Percentiles rank a stretch among this genome's conserved stretches.
Evolutionary conservation across 2,329 filamentous ascomycete genomes (phyloP).

Genomic region (Arthroderma uncinatum): DNA sequence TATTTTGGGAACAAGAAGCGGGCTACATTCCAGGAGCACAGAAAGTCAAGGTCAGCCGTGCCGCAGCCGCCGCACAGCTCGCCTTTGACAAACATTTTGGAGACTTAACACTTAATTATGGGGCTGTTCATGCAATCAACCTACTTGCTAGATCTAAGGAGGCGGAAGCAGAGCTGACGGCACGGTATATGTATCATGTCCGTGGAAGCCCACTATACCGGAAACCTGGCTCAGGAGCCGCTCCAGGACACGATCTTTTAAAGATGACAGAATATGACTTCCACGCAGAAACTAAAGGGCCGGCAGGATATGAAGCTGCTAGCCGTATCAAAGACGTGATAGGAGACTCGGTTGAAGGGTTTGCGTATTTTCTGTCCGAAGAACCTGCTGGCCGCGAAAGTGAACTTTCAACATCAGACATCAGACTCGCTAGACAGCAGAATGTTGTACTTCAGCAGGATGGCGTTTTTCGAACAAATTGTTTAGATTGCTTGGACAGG

Average conservation of each 20-base stretch:
- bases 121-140: slow-evolving; percentile 85
- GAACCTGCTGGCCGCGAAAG: slow-evolving; percentile 37
- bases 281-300: slow-evolving; percentile 81
- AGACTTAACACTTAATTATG: slow-evolving; percentile 73
- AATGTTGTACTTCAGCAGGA: slow-evolving; percentile 74
- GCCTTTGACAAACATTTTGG: slow-evolving; percentile 94
- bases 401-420: background rate
- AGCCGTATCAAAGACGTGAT: slow-evolving; percentile 70
- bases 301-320: slow-evolving; percentile 82
- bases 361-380: slow-evolving; percentile 84
- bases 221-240: slow-evolving; percentile 38
- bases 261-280: slow-evolving; percentile 88
- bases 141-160: slow-evolving; percentile 82
- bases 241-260: slow-evolving; percentile 61
- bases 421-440: slow-evolving; percentile 20
- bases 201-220: slow-evolving; percentile 60
- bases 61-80: slow-evolving; percentile 79
- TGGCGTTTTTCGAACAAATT: slow-evolving; percentile 93
- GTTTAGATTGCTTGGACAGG: slow-evolving; percentile 86
- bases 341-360: slow-evolving; percentile 66
- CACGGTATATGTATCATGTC: slow-evolving; percentile 68
- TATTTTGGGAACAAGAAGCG: slow-evolving; percentile 93
- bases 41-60: slow-evolving; percentile 84
- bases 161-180: slow-evolving; percentile 72
- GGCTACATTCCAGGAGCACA: slow-evolving; percentile 84